Evolutionary conservation across 2,329 filamentous ascomycete species (phyloP).

Genomic region (Pestalotiopsis fici): DNA sequence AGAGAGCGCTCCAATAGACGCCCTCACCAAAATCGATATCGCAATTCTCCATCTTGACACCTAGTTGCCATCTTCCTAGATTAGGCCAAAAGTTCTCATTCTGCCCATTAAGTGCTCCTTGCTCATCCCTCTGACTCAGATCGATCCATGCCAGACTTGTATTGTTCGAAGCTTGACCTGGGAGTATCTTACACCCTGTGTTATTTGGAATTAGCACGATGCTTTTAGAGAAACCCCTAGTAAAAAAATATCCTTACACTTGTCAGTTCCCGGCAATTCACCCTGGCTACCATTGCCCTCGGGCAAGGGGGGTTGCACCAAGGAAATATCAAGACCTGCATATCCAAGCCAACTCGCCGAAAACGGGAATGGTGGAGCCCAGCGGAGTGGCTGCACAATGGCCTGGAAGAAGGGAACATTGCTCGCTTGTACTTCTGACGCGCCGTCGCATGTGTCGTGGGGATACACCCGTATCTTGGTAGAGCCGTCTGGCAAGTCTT

Average conservation of each 20-base stretch:
- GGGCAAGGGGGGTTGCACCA: constrained; percentile 53
- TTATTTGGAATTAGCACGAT: neutral
- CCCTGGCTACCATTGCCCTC: constrained; percentile 34
- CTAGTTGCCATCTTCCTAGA: constrained; percentile 43
- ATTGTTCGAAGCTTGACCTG: constrained; percentile 26
- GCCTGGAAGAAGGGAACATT: constrained; percentile 45
- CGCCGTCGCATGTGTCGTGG: constrained; percentile 34
- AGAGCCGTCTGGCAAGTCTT: constrained; percentile 32
- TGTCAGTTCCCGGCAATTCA: constrained; percentile 46
- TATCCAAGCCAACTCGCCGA: constrained; percentile 37
- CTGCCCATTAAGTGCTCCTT: constrained; percentile 20
- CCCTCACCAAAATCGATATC: constrained; percentile 28
- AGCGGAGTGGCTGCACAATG: constrained; percentile 41
- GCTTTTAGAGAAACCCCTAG: neutral
- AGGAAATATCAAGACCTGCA: constrained; percentile 40
- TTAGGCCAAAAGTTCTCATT: constrained; percentile 49
- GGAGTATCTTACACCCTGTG: constrained; percentile 35
- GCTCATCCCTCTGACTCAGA: constrained; percentile 37
- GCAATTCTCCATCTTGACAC: constrained; percentile 29
- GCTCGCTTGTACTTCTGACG: constrained; percentile 32
- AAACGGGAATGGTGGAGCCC: constrained; percentile 44
- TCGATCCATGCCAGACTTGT: constrained; percentile 49
- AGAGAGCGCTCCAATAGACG: constrained; percentile 18
- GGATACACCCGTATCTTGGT: constrained; percentile 46
- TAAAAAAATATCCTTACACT: constrained; percentile 29